Conservation (phyloP, 192 early-diverging fungal genomes). For the Gryganskiella cystojenkinii region DNA sequence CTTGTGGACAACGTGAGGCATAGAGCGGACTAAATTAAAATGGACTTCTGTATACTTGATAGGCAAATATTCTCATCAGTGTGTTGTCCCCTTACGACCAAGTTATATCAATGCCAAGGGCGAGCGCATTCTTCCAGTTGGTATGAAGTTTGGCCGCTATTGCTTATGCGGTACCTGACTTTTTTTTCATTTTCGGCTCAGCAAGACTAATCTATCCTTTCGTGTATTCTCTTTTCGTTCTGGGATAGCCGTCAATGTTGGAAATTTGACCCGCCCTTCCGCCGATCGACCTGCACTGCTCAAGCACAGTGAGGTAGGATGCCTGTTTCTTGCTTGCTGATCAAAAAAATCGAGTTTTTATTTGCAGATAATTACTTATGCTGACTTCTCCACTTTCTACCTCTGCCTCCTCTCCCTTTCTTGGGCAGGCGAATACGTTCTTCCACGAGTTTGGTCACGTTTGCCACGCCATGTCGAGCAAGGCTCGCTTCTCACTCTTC, state of each 20-base stretch:
- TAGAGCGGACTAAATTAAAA: background rate
- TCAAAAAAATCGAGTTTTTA: background rate
- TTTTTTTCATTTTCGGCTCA: too few relatives aligned
- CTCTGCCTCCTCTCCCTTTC: background rate
- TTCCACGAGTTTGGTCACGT: conserved; percentile 85
- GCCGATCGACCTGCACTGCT: conserved; percentile 75
- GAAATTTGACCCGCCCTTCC: conserved; percentile 59
- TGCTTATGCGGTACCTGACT: too few relatives aligned
- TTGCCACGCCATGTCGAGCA: conserved; percentile 60
- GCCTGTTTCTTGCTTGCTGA: background rate
- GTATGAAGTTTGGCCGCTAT: conserved; percentile 2
- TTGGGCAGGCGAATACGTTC: conserved; percentile 64
- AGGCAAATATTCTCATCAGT: conserved; percentile 82
- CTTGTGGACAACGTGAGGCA: too few relatives aligned
- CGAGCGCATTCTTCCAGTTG: conserved; percentile 32
- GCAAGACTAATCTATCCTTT: too few relatives aligned
- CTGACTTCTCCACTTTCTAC: background rate
- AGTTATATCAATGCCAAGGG: conserved; percentile 64
- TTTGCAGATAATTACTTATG: too few relatives aligned
- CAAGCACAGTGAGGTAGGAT: conserved; percentile 80
- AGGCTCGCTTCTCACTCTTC: conserved; percentile 65
- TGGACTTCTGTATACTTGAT: background rate
- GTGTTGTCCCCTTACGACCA: conserved; percentile 80
- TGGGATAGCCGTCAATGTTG: conserved; percentile 36
- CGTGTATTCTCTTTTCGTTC: background rate